Conservation (phyloP, 2,329 filamentous ascomycete species). For the Cordyceps cateniannulata region DNA sequence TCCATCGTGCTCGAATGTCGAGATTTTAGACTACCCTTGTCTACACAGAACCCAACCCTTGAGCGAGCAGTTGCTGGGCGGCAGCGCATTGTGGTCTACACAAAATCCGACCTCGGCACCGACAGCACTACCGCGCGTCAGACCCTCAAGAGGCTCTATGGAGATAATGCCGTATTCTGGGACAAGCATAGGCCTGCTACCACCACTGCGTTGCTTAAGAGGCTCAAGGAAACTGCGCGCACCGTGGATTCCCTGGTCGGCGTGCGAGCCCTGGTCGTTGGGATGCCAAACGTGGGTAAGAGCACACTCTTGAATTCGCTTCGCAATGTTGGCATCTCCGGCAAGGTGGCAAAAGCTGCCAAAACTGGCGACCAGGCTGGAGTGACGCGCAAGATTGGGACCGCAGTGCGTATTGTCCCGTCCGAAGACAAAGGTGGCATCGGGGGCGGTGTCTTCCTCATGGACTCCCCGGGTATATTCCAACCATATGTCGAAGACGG, state of each 20-base stretch:
- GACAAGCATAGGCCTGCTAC: conserved; percentile 27
- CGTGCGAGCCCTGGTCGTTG: conserved; percentile 80
- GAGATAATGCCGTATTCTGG: conserved; percentile 37
- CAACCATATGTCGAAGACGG: conserved; percentile 82
- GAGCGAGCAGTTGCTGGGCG: conserved; percentile 68
- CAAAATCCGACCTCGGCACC: conserved; percentile 70
- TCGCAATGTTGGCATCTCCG: conserved; percentile 55
- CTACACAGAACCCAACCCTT: conserved; percentile 84
- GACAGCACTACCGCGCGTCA: conserved; percentile 24
- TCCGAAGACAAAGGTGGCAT: conserved; percentile 34
- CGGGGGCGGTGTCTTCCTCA: conserved; percentile 66
- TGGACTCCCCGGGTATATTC: conserved; percentile 94
- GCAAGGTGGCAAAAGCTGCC: conserved; percentile 57
- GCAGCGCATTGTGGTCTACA: conserved; percentile 80
- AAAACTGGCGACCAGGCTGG: conserved; percentile 82
- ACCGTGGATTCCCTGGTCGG: conserved; percentile 60
- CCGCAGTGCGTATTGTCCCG: conserved; percentile 67
- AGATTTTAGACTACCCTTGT: conserved; percentile 84
- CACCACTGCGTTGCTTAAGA: conserved; percentile 33
- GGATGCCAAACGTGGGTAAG: conserved; percentile 98
- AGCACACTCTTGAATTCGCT: conserved; percentile 88
- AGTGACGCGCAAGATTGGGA: conserved; percentile 78
- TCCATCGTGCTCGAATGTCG: conserved; percentile 91
- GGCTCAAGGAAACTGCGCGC: conserved; percentile 26
- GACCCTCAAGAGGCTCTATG: conserved; percentile 28